These are phyloP conservation scores for Xylaria grammica DNA, from an alignment of 495 filamentous ascomycete genomes.

Conservation along the genomic window DNA sequence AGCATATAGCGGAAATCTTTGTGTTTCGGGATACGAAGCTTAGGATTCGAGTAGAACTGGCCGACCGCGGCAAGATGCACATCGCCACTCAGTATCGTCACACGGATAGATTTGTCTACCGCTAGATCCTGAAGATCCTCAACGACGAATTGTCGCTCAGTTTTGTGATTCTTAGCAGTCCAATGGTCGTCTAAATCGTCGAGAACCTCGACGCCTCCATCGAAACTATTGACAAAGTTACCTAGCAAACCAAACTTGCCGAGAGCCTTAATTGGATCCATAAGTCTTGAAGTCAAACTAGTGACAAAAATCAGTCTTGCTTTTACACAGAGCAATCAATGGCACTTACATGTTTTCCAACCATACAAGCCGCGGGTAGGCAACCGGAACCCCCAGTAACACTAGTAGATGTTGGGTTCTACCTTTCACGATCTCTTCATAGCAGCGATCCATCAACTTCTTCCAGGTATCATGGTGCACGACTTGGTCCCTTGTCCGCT, in stretches of 20 bases:
- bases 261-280: constrained; percentile 88
- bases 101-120: constrained; percentile 85
- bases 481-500: constrained; percentile 80
- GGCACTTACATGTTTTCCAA: constrained; percentile 67
- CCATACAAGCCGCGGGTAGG: constrained; percentile 87
- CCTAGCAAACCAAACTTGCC: constrained; percentile 83
- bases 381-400: constrained; percentile 83
- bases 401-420: constrained; percentile 90
- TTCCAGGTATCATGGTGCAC: constrained; percentile 82
- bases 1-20: constrained; percentile 94
- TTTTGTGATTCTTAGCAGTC: constrained; percentile 93
- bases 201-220: constrained; percentile 90
- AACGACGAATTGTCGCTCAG: constrained; percentile 83
- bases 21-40: constrained; percentile 76
- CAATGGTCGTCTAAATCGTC: constrained; percentile 96
- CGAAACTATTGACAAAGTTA: constrained; percentile 82
- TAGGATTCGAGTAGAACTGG: constrained; percentile 90
- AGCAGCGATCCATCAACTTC: constrained; percentile 81
- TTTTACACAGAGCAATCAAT: background rate
- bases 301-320: constrained; percentile 11
- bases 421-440: constrained; percentile 78
- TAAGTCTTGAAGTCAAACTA: constrained; percentile 80
- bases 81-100: constrained; percentile 89
- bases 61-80: constrained; percentile 92
- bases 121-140: constrained; percentile 90